Conservation (phyloP, 768 basidiomycete species). For the Leccinum fibrillosum region DNA sequence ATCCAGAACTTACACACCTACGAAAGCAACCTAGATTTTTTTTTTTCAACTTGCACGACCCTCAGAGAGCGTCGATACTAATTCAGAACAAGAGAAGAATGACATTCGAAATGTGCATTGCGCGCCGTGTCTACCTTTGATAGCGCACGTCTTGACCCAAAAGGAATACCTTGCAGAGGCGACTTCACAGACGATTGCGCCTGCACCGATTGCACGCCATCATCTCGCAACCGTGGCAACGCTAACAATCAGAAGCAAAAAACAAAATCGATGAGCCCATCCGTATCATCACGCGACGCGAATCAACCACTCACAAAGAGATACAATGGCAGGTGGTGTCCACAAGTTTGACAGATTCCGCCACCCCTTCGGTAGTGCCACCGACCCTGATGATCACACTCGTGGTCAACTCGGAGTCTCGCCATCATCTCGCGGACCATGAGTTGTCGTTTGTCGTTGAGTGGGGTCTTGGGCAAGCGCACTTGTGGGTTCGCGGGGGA, state of each 20-base stretch:
- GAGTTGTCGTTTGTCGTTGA: conserved; percentile 7
- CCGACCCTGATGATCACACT: conserved; percentile 41
- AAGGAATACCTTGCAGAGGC: background rate
- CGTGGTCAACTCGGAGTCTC: conserved; percentile 49
- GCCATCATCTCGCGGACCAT: conserved; percentile 34
- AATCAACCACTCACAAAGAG: conserved; percentile 42
- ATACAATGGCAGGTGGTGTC: conserved; percentile 37
- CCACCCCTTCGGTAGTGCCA: conserved; percentile 47
- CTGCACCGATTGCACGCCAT: conserved; percentile 36
- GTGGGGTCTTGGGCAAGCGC: background rate
- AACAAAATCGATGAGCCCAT: background rate
- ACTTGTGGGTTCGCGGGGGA: background rate
- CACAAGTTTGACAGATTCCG: conserved; percentile 47
- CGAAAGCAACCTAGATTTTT: background rate
- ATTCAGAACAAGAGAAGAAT: background rate
- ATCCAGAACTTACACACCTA: background rate
- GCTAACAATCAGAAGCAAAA: conserved; percentile 16
- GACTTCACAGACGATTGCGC: conserved; percentile 33
- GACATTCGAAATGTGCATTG: background rate
- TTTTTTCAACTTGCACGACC: background rate
- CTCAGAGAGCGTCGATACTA: background rate
- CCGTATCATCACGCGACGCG: background rate
- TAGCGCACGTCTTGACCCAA: background rate
- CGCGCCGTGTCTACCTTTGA: background rate
- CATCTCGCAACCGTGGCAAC: conserved; percentile 33